phyloP scores from a whole-genome alignment of 768 basidiomycete species.

The Mycena venus region DNA sequence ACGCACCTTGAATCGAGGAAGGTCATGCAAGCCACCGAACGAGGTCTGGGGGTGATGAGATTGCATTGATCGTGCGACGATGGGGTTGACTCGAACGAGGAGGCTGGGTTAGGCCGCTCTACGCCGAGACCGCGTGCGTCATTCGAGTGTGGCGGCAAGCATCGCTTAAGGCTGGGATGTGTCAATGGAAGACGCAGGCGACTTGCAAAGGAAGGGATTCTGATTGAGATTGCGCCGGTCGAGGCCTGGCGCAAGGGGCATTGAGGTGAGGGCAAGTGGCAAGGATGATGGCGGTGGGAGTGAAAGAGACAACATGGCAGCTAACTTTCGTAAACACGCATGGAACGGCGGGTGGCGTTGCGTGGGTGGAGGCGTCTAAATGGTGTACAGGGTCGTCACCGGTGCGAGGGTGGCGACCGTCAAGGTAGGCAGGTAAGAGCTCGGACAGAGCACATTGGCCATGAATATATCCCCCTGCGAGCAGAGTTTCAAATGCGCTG shows the following conservation, averaged over 20 bases:
- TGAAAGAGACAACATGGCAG: too few species aligned
- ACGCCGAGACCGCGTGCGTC: background rate
- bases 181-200: background rate
- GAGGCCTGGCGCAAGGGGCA: background rate
- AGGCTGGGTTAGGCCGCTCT: background rate
- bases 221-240: background rate
- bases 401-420: too few species aligned
- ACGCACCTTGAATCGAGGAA: background rate
- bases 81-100: background rate
- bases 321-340: too few species aligned
- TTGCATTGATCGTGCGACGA: background rate
- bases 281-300: background rate
- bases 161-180: background rate
- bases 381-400: too few species aligned
- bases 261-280: background rate
- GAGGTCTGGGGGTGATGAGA: background rate
- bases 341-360: too few species aligned
- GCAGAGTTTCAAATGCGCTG: too few species aligned
- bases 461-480: too few species aligned
- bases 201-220: background rate
- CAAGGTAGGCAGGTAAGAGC: too few species aligned
- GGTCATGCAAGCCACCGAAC: background rate
- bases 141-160: background rate
- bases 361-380: too few species aligned
- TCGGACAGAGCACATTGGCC: too few species aligned